Percentiles rank a stretch among this genome's conserved stretches.
Conservation (phyloP, 2,329 filamentous ascomycete genomes). For the Fonsecaea multimorphosa region DNA sequence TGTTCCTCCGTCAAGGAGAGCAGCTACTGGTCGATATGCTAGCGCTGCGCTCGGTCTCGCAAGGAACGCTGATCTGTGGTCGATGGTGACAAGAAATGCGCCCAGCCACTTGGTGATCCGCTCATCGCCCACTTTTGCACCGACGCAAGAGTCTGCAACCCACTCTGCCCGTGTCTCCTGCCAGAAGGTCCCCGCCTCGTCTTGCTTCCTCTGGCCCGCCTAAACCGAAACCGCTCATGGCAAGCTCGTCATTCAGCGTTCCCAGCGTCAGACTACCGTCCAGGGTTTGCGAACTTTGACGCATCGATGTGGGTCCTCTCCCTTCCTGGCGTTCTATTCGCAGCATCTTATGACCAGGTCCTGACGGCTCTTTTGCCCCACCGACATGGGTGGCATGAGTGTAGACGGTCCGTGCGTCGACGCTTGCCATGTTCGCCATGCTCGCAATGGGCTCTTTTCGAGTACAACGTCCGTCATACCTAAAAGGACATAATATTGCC, state of each 20-base stretch:
- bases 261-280: constrained; percentile 36
- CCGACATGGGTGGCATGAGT: constrained; percentile 33
- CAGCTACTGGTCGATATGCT: constrained; percentile 27
- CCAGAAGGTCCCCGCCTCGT: constrained; percentile 38
- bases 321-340: constrained; percentile 38
- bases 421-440: constrained; percentile 34
- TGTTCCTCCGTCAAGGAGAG: background rate
- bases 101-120: constrained; percentile 40
- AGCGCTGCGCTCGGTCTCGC: constrained; percentile 36
- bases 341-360: constrained; percentile 35
- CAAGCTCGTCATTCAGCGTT: constrained; percentile 37
- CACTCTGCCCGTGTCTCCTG: constrained; percentile 29
- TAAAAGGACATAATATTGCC: constrained; percentile 36
- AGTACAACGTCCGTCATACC: constrained; percentile 34
- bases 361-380: constrained; percentile 36
- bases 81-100: constrained; percentile 40
- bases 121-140: constrained; percentile 27
- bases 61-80: constrained; percentile 38
- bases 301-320: constrained; percentile 33
- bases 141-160: constrained; percentile 34
- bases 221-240: constrained; percentile 37
- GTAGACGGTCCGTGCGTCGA: constrained; percentile 33
- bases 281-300: constrained; percentile 38
- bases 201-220: constrained; percentile 30
- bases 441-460: constrained; percentile 12